phyloP scores from a whole-genome alignment of 768 basidiomycete species.

The Mrakia gelida region DNA sequence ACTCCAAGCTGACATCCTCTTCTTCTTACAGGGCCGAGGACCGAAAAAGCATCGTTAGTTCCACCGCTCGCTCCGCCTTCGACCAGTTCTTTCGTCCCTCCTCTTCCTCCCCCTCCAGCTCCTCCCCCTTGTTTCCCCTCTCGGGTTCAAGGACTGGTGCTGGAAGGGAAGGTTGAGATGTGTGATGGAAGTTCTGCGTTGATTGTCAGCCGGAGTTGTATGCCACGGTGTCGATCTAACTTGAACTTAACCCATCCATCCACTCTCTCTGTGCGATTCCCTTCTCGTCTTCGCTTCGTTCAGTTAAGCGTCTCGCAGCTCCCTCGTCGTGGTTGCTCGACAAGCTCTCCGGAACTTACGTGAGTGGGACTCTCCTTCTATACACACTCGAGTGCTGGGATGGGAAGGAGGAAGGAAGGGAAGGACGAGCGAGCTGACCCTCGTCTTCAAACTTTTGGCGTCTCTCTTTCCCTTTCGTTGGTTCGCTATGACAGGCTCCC shows the following conservation, averaged over 20 bases:
- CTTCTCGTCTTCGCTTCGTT: neutral
- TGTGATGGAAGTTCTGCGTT: neutral
- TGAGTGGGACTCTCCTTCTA: slow-evolving; percentile 36
- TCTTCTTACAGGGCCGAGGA: slow-evolving; percentile 67
- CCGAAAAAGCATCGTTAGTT: slow-evolving; percentile 79
- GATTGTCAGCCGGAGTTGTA: slow-evolving; percentile 11
- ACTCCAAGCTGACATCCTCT: neutral
- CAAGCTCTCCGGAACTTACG: slow-evolving; percentile 64
- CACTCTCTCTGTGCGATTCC: neutral
- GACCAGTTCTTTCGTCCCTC: neutral
- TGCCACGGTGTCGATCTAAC: slow-evolving; percentile 13
- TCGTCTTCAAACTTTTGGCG: neutral
- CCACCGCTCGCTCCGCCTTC: neutral
- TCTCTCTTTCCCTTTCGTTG: neutral
- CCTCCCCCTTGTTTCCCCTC: neutral
- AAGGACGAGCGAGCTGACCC: neutral
- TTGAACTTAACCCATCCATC: neutral
- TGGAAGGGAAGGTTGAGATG: neutral
- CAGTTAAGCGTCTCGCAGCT: slow-evolving; percentile 86
- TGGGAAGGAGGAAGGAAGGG: neutral
- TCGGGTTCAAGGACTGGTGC: no score
- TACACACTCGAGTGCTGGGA: neutral
- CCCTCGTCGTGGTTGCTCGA: slow-evolving; percentile 99
- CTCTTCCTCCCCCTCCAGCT: neutral
- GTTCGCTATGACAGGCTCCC: slow-evolving; percentile 32